Evolutionary conservation across 805 yeast genomes (phyloP).

Genomic region (Dipodascopsis uninucleata): DNA sequence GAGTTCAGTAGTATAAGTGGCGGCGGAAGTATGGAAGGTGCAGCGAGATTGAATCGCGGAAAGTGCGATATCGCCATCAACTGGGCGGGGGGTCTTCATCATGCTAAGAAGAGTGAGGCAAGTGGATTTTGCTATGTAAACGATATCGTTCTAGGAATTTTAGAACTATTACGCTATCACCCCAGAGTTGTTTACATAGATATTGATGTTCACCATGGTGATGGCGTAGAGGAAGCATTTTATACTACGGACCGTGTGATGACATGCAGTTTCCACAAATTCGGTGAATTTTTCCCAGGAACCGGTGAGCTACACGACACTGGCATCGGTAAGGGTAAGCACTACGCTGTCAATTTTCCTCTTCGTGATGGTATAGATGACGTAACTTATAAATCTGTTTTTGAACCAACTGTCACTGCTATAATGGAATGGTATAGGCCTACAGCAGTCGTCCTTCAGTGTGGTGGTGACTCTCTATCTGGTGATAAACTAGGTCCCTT

Average conservation of each 20-base stretch:
- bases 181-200: slow-evolving; percentile 91
- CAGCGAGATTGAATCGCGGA: slow-evolving; percentile 82
- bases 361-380: slow-evolving; percentile 94
- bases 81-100: slow-evolving; percentile 96
- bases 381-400: slow-evolving; percentile 79
- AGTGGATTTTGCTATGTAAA: slow-evolving; percentile 93
- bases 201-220: slow-evolving; percentile 95
- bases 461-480: slow-evolving; percentile 95
- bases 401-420: slow-evolving; percentile 65
- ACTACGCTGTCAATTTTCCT: slow-evolving; percentile 88
- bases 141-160: slow-evolving; percentile 80
- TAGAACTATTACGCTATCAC: slow-evolving; percentile 80
- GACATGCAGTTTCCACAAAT: slow-evolving; percentile 95
- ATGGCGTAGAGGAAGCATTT: slow-evolving; percentile 97
- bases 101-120: slow-evolving; percentile 92
- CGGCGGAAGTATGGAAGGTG: slow-evolving; percentile 90
- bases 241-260: slow-evolving; percentile 91
- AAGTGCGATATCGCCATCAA: slow-evolving; percentile 91
- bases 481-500: slow-evolving; percentile 93
- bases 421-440: slow-evolving; percentile 89
- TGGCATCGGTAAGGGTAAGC: slow-evolving; percentile 85
- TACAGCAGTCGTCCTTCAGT: slow-evolving; percentile 88
- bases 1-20: slow-evolving; percentile 85
- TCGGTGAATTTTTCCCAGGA: slow-evolving; percentile 95
- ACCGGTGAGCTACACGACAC: slow-evolving; percentile 88